These are phyloP conservation scores for Pulchroboletus neoregius DNA, from an alignment of 1,284 basidiomycete genomes.

Conservation along the genomic window DNA sequence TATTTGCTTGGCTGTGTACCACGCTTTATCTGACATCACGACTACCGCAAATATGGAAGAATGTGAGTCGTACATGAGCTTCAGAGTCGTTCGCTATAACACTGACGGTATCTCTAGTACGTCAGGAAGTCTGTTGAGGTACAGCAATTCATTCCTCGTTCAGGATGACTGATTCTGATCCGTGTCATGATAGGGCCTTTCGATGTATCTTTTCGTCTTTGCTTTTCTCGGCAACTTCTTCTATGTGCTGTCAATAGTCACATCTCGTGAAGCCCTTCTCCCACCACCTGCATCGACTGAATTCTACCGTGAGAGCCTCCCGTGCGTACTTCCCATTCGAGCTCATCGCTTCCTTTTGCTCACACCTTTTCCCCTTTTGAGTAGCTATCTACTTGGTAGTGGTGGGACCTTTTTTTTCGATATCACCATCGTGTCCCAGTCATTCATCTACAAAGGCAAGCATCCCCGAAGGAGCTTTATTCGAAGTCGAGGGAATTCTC, in stretches of 20 bases:
- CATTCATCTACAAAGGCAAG: slow-evolving; percentile 46
- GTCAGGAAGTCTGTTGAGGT: slow-evolving; percentile 88
- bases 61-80: slow-evolving; percentile 57
- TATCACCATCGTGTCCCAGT: slow-evolving; percentile 74
- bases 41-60: slow-evolving; percentile 96
- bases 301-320: slow-evolving; percentile 69
- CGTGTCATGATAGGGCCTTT: slow-evolving; percentile 59
- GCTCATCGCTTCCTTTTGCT: slow-evolving; percentile 5
- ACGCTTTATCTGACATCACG: slow-evolving; percentile 88
- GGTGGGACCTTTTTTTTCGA: slow-evolving; percentile 89
- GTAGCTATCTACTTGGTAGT: slow-evolving; percentile 80
- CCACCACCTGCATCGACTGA: slow-evolving; percentile 53
- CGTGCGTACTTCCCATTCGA: slow-evolving; percentile 47
- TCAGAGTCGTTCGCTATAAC: slow-evolving; percentile 2
- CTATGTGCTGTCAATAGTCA: slow-evolving; percentile 83
- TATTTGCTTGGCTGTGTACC: slow-evolving; percentile 91
- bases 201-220: slow-evolving; percentile 88
- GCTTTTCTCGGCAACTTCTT: slow-evolving; percentile 90
- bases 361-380: slow-evolving; percentile 1
- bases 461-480: slow-evolving; percentile 24
- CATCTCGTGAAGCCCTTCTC: slow-evolving; percentile 52
- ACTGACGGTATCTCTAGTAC: slow-evolving; percentile 49
- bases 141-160: slow-evolving; percentile 6
- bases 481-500: slow-evolving; percentile 32
- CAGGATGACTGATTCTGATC: slow-evolving; percentile 12